Evolutionary conservation across 768 basidiomycete species (phyloP).

Genomic region (Phlebiopsis gigantea): DNA sequence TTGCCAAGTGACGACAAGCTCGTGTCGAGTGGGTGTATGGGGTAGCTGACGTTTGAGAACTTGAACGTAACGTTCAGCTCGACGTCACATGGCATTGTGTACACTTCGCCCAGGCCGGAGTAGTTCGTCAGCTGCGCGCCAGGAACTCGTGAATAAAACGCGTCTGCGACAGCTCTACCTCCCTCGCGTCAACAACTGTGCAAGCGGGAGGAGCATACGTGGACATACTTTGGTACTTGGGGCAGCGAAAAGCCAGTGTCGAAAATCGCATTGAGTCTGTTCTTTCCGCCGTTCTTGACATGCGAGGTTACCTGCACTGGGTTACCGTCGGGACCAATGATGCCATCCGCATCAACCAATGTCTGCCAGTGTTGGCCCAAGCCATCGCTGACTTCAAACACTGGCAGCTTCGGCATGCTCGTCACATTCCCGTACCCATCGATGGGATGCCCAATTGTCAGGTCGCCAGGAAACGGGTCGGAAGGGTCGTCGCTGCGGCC

Average conservation of each 20-base stretch:
- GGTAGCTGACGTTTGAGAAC: slow-evolving; percentile 27
- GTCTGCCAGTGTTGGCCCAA: slow-evolving; percentile 29
- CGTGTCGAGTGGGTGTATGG: slow-evolving; percentile 32
- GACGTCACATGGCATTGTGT: slow-evolving; percentile 28
- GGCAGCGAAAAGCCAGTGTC: slow-evolving; percentile 28
- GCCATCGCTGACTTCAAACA: slow-evolving; percentile 15
- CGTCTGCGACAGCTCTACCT: slow-evolving; percentile 22
- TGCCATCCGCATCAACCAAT: slow-evolving; percentile 25
- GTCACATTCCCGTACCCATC: slow-evolving; percentile 23
- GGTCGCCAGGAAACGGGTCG: slow-evolving; percentile 23
- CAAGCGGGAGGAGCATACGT: no score
- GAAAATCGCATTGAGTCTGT: slow-evolving; percentile 24
- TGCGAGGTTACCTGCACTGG: slow-evolving; percentile 20
- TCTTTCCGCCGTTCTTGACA: slow-evolving; percentile 15
- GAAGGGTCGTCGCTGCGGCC: slow-evolving; percentile 25
- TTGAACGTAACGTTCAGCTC: slow-evolving; percentile 31
- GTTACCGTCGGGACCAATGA: slow-evolving; percentile 31
- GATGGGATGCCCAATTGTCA: slow-evolving; percentile 27
- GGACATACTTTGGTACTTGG: slow-evolving; percentile 27
- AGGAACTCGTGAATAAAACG: slow-evolving; percentile 30
- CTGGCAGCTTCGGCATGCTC: slow-evolving; percentile 23
- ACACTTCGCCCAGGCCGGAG: slow-evolving; percentile 20
- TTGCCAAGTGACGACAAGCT: slow-evolving; percentile 16
- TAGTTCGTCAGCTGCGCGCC: slow-evolving; percentile 24
- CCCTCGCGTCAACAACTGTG: background rate